These are phyloP conservation scores for Chlorophyllum brunneum DNA, from an alignment of 768 basidiomycete species.

Conservation along the genomic window DNA sequence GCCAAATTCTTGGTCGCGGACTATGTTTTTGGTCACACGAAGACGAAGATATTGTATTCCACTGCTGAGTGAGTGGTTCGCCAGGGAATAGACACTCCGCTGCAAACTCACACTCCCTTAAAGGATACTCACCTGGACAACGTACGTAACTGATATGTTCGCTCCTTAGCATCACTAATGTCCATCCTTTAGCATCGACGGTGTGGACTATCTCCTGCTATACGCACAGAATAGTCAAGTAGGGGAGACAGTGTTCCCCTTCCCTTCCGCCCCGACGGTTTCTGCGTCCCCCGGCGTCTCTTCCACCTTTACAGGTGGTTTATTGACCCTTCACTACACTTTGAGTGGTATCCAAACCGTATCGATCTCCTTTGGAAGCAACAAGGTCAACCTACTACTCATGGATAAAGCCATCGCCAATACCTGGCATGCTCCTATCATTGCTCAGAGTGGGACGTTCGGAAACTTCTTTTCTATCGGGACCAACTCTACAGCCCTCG, in stretches of 20 bases:
- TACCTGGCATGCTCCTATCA: conserved; percentile 73
- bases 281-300: conserved; percentile 26
- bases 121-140: conserved; percentile 54
- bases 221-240: conserved; percentile 51
- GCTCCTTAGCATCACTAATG: conserved; percentile 36
- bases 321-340: conserved; percentile 39
- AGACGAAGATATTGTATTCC: conserved; percentile 57
- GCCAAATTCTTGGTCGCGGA: conserved; percentile 72
- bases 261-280: conserved; percentile 23
- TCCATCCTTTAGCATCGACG: conserved; percentile 64
- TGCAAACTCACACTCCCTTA: neutral
- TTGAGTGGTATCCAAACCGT: conserved; percentile 30
- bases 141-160: conserved; percentile 25
- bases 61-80: conserved; percentile 55
- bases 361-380: conserved; percentile 26
- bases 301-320: conserved; percentile 30
- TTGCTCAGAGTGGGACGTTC: conserved; percentile 43
- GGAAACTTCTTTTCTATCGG: conserved; percentile 70
- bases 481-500: conserved; percentile 62
- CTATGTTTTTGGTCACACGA: conserved; percentile 60
- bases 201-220: conserved; percentile 58
- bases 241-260: conserved; percentile 43
- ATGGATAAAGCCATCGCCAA: conserved; percentile 62
- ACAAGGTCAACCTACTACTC: conserved; percentile 47
- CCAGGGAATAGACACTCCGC: neutral